phyloP scores from a whole-genome alignment of 1,284 basidiomycete species.

The Ustilago bromivora region DNA sequence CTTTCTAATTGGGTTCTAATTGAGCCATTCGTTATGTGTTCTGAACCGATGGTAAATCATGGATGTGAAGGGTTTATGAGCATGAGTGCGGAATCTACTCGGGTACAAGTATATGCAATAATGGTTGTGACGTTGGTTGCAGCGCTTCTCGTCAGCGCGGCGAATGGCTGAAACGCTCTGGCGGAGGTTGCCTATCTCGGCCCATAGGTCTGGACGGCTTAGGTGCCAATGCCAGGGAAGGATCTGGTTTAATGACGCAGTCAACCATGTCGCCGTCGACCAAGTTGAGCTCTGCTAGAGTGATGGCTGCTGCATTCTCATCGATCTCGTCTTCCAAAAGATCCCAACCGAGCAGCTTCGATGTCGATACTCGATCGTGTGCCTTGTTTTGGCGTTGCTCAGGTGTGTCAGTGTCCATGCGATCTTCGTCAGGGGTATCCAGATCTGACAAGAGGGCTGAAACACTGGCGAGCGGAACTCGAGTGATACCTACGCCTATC shows the following conservation, averaged over 20 bases:
- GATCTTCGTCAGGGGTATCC: constrained; percentile 11
- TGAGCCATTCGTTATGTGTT: neutral
- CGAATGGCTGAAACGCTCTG: constrained; percentile 19
- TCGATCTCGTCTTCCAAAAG: constrained; percentile 33
- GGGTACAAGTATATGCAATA: constrained; percentile 6
- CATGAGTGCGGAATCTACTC: neutral
- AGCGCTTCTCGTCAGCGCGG: constrained; percentile 9
- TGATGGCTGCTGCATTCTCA: constrained; percentile 37
- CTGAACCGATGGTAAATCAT: neutral
- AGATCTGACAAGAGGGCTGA: constrained; percentile 32
- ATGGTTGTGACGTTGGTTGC: neutral
- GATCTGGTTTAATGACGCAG: constrained; percentile 51
- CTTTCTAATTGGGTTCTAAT: neutral
- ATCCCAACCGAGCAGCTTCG: constrained; percentile 27
- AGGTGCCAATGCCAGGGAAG: constrained; percentile 22
- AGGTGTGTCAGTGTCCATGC: constrained; percentile 20
- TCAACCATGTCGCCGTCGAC: constrained; percentile 46
- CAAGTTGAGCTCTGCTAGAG: constrained; percentile 41
- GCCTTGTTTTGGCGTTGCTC: neutral
- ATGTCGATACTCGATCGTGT: neutral
- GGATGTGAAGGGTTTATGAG: constrained; percentile 7
- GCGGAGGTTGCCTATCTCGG: constrained; percentile 17
- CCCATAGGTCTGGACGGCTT: constrained; percentile 17
- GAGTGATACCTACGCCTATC: constrained; percentile 49
- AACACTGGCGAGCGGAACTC: constrained; percentile 38